Evolutionary conservation across 345 rosid genomes (phyloP), one percentile per base, ranked within the genome.

Genomic region (Salix brachista): DNA sequence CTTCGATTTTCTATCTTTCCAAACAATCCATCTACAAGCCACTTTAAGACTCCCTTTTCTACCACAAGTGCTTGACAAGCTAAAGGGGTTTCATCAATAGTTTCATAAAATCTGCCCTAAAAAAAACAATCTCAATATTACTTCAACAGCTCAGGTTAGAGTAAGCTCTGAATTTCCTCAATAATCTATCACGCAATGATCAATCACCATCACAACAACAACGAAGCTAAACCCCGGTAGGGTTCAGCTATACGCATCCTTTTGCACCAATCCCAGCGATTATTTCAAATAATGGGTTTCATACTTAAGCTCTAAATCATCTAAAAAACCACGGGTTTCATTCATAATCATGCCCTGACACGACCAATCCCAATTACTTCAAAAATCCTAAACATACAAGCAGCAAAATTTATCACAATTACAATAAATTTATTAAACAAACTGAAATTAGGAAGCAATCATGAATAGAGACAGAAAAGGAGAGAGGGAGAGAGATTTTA

Each of bases 401-500:
- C 44, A 41, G 44, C 44, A 41, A 41, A 39, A 41, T 0, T 41
- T 41, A 41, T 41, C 44, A 41, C 44, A 41, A n/a, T n/a, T 37
- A 21, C 23, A 68, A 34, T 25, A 68, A 17, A 23, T 16, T n/a
- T 48, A 6, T 26, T n/a, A 3, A 19, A 1, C 28, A 41, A 39
- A 39, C 5, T 3, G 8, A 21, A n/a, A 39, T 30, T 2, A 67
- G 1, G 36, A 37, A 5, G 34, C 16, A 19, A 54, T 16, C 12
- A 28, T 3, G 3, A 28, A 44, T 2, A 70, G 8, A 75, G 3
- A 73, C 50, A 67, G 19, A 32, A 3, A 32, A 4, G 41, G 13
- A 60, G 52, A 54, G 52, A 65, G 42, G 25, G 71, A 28, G 71
- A 44, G 36, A 77, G 37, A 46, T 10, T 14, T 71, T 83, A 91